phyloP scores from a whole-genome alignment of 805 yeast genomes.

The Suhomyces faveliae region DNA sequence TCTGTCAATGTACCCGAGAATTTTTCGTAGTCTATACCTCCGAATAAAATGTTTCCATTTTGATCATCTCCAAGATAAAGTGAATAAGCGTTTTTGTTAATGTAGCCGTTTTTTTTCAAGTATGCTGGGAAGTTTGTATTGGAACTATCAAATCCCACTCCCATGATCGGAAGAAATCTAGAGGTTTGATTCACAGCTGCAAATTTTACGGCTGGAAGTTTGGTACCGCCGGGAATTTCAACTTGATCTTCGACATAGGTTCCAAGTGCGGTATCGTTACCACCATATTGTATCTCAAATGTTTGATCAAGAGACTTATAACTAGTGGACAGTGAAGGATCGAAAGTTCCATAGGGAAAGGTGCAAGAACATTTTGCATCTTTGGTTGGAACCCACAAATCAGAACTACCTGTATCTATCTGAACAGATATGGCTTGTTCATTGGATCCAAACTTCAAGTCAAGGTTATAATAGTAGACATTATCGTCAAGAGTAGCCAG shows the following conservation, averaged over 20 bases:
- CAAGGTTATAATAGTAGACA: background rate
- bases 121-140: background rate
- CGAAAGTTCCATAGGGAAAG: slow-evolving; percentile 4
- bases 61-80: background rate
- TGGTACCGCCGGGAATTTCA: slow-evolving; percentile 2
- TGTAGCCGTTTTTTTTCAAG: slow-evolving; percentile 1
- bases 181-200: slow-evolving; percentile 8
- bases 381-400: slow-evolving; percentile 10
- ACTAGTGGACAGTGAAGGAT: slow-evolving; percentile 4
- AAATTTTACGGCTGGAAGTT: slow-evolving; percentile 6
- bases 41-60: background rate
- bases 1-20: background rate
- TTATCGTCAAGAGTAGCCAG: background rate
- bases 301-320: background rate
- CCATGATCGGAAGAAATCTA: background rate
- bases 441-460: slow-evolving; percentile 1
- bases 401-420: slow-evolving; percentile 10
- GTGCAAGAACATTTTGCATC: background rate
- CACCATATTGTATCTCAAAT: slow-evolving; percentile 5
- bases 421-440: background rate
- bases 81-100: slow-evolving; percentile 3
- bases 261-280: slow-evolving; percentile 7
- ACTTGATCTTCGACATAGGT: slow-evolving; percentile 9
- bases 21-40: slow-evolving; percentile 3
- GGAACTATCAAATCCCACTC: background rate